Percentiles rank a stretch among this genome's conserved stretches.
Conservation (phyloP, 129 eudicot species). For the Deinandra increscens region DNA sequence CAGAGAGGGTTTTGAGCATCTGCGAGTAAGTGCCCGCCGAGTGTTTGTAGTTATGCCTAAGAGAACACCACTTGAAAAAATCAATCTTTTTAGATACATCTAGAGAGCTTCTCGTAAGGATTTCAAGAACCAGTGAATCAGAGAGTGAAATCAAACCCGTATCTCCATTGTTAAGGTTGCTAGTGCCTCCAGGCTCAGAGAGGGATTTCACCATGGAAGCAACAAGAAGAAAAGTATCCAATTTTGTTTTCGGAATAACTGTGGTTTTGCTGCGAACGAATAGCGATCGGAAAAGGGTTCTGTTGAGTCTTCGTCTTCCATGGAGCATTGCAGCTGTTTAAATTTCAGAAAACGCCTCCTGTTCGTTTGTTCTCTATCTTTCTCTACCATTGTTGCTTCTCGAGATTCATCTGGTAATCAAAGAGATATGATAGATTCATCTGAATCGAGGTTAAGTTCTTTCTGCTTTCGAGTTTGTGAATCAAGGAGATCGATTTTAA, state of each 20-base stretch:
- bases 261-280: background rate
- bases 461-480: too few species aligned
- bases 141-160: constrained; percentile 32
- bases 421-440: constrained; percentile 16
- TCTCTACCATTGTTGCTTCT: background rate
- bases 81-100: constrained; percentile 34
- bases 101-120: background rate
- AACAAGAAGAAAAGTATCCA: too few species aligned
- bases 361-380: background rate
- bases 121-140: background rate
- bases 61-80: constrained; percentile 77
- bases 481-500: too few species aligned
- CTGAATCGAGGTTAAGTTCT: too few species aligned
- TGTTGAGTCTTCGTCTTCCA: constrained; percentile 25
- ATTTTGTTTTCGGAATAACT: too few species aligned
- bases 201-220: constrained; percentile 63
- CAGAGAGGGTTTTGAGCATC: constrained; percentile 50
- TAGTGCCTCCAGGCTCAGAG: constrained; percentile 58
- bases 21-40: constrained; percentile 55
- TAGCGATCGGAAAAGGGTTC: background rate
- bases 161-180: constrained; percentile 39
- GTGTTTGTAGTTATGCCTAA: constrained; percentile 59
- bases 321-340: constrained; percentile 15
- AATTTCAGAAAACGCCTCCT: background rate
- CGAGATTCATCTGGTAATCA: too few species aligned